Evolutionary conservation across 129 eudicot species (phyloP).

Genomic region (Flaveria brownii): DNA sequence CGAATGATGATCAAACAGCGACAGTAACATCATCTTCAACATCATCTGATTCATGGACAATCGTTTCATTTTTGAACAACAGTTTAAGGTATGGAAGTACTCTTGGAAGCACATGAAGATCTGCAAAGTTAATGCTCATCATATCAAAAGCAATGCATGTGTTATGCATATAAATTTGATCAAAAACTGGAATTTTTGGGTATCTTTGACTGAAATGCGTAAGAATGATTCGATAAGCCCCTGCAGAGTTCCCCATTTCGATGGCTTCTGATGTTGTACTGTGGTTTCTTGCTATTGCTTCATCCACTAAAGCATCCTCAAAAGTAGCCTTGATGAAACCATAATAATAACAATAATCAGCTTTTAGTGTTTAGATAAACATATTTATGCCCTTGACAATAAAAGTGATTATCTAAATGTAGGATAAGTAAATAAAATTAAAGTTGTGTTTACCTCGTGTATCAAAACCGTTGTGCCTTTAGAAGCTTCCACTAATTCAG

Average conservation of each 20-base stretch:
- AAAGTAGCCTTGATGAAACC: slow-evolving; percentile 58
- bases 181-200: slow-evolving; percentile 85
- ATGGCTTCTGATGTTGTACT: slow-evolving; percentile 87
- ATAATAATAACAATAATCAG: background rate
- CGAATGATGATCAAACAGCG: slow-evolving; percentile 24
- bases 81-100: slow-evolving; percentile 73
- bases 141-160: slow-evolving; percentile 85
- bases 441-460: slow-evolving; percentile 65
- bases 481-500: slow-evolving; percentile 70
- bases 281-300: slow-evolving; percentile 85
- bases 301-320: slow-evolving; percentile 80
- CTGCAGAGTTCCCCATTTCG: slow-evolving; percentile 69
- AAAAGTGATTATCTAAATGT: background rate
- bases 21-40: slow-evolving; percentile 34
- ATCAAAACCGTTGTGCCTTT: slow-evolving; percentile 83
- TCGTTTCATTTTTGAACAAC: slow-evolving; percentile 58
- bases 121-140: slow-evolving; percentile 94
- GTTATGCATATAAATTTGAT: slow-evolving; percentile 67
- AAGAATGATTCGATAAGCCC: slow-evolving; percentile 74
- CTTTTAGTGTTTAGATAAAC: background rate
- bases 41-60: slow-evolving; percentile 59
- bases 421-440: background rate
- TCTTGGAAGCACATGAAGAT: slow-evolving; percentile 66
- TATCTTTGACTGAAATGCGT: slow-evolving; percentile 97
- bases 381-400: no score